Base-by-base conservation (phyloP, 106 monocot species). In the Gastrodia elata region DNA sequence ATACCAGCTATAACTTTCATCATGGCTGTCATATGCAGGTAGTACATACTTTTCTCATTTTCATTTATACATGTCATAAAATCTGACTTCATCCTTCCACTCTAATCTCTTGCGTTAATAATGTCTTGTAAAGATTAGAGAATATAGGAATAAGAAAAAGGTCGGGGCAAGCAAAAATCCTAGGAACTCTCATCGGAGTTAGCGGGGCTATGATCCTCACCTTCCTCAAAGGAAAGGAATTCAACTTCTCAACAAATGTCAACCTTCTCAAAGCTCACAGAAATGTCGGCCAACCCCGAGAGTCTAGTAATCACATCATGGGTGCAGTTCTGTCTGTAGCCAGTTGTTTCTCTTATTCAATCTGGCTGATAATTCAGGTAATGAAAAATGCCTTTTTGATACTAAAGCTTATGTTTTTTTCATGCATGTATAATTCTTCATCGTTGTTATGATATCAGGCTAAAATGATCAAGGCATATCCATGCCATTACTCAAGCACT, bases 331-430 rank as follows among this genome's bases (percentile, higher is more conserved):
- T 88, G 43, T 80, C 75, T 25, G 36, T 88, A 11, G 74, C 64
- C 43, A 81, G 86, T 78, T 90, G 92, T 76, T 74, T 88, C 38
- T 80, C 55, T 77, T 90, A 85, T 78, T 75, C 92, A 28, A 38
- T 75, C 32, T 92, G 87, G 89, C 73, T 92, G 70, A 92, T 87
- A 38, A 72, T 96, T 82, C 95, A 91, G 91, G 94, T 94, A 79
- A 86, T 68, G 35, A 9, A 10, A 7, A 38, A 49, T 49, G 43
- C 24, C 20, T 5, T 9, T 16, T 16, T 74, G 35, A 42, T 38
- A 38, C 13, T 11, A 20, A 40, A 18, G 30, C 56, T 18, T 25
- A 55, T 48, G 57, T 30, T 39, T 30, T 71, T 68, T 34, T 16
- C 8, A 33, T 65, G 34, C 18, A 65, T 65, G 26, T 65, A 15